Evolutionary conservation across 345 rosid genomes (phyloP).

Genomic region (Sapria himalayana): DNA sequence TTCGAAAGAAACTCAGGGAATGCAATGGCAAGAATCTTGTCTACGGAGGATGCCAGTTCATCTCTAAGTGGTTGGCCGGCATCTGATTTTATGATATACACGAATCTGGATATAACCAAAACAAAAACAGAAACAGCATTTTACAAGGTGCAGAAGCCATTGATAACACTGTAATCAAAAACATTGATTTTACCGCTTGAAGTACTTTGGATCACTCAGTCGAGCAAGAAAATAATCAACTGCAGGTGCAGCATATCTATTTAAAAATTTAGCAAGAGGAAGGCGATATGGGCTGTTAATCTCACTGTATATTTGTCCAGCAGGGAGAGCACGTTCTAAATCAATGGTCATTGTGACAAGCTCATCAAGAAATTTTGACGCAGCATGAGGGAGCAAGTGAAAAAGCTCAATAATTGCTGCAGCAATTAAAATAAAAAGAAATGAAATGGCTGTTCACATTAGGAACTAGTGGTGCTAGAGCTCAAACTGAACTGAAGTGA

Average conservation of each 20-base stretch:
- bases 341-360: constrained; percentile 84
- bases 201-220: constrained; percentile 75
- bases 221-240: constrained; percentile 93
- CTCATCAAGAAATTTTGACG: constrained; percentile 86
- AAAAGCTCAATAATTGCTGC: constrained; percentile 98
- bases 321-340: constrained; percentile 81
- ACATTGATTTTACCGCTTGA: constrained; percentile 54
- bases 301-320: constrained; percentile 80
- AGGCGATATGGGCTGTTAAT: constrained; percentile 96
- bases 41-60: constrained; percentile 82
- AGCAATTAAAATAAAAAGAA: constrained; percentile 10
- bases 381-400: constrained; percentile 94
- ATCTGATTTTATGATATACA: constrained; percentile 84
- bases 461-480: no score
- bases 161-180: constrained; percentile 6
- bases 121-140: constrained; percentile 3
- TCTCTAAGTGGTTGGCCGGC: constrained; percentile 92
- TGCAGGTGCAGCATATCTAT: constrained; percentile 78
- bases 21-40: constrained; percentile 70
- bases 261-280: constrained; percentile 80
- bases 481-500: no score
- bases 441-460: no score
- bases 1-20: constrained; percentile 67
- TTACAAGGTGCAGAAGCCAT: not conserved
- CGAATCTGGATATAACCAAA: constrained; percentile 39